These are phyloP conservation scores for Tagetes erecta DNA, from an alignment of 129 eudicot species.

Conservation along the genomic window DNA sequence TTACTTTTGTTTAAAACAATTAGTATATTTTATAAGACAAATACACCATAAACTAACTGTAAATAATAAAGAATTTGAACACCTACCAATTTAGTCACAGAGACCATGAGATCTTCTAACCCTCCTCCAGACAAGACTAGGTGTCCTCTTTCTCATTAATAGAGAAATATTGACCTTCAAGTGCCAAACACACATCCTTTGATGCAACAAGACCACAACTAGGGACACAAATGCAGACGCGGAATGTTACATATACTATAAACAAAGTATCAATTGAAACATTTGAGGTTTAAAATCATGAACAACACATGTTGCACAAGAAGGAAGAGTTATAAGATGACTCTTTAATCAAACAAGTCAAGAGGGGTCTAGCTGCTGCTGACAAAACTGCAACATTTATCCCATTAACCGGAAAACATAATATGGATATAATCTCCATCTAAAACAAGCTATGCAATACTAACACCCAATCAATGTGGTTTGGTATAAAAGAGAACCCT, in stretches of 20 bases:
- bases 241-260: background rate
- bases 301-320: background rate
- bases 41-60: too few relatives aligned
- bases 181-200: too few relatives aligned
- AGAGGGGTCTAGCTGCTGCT: slow-evolving; percentile 5
- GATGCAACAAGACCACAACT: background rate
- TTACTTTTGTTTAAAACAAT: too few relatives aligned
- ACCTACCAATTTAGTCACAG: too few relatives aligned
- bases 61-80: too few relatives aligned
- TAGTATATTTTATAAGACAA: too few relatives aligned
- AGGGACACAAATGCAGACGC: background rate
- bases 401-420: slow-evolving; percentile 4
- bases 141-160: too few relatives aligned
- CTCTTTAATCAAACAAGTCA: slow-evolving; percentile 1
- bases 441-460: background rate
- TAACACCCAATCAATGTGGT: background rate
- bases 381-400: slow-evolving; percentile 25
- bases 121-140: too few relatives aligned
- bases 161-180: too few relatives aligned
- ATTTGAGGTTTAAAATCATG: background rate
- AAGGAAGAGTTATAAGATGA: background rate
- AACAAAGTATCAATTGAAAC: background rate
- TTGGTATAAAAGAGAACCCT: background rate
- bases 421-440: background rate
- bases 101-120: too few relatives aligned